Evolutionary conservation across 2,329 filamentous ascomycete species (phyloP), one percentile per base, ranked within the genome.

Genomic region (Nothopassalora personata): DNA sequence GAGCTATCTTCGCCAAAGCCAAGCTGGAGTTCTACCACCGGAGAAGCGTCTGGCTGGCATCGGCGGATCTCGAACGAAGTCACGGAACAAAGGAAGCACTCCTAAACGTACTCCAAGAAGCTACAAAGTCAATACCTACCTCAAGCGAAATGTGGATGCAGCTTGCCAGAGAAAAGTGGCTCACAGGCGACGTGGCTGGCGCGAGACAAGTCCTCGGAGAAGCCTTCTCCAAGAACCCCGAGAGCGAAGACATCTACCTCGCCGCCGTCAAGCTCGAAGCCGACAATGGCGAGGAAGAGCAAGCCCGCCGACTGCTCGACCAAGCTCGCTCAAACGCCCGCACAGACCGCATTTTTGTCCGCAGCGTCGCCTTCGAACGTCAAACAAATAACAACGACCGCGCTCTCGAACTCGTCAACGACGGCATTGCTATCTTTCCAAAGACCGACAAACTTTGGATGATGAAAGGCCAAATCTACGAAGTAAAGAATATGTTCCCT

Each of bases 391-490:
- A 94, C 67, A 80, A 81, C 28, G 90, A 96, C 50, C 85, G 86
- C 1, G 92, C 94, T 0, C 81, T 99, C 13, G 89, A 95, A 68
- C 85, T 99, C 10, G 90, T 90, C 47, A 90, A 92, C 60, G 88
- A 95, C 71, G 94, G 88, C 1, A 79, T 99, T 36, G 87, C 92
- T 65, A 82, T 90, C 9, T 99, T 96, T 77, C 93, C 94, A 0
- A 84, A 86, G 48, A 85, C 88, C 11, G 83, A 90, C 54, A 97
- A 97, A 76, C 81, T 99, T 27, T 97, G 93, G 88, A 97, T 97
- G 89, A 90, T 96, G 79, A 99, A 99, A 76, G 94, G 95, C 0
- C 94, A 99, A 72, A 94, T 97, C 63, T 99, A 99, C 79, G 89
- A 97, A 71, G 83, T 86, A 47, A 82, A 91, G 50, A 86, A 84